Evolutionary conservation across 306 rosid genomes (phyloP), one percentile per base, ranked within the genome.

Genomic region (Styphnolobium japonicum): DNA sequence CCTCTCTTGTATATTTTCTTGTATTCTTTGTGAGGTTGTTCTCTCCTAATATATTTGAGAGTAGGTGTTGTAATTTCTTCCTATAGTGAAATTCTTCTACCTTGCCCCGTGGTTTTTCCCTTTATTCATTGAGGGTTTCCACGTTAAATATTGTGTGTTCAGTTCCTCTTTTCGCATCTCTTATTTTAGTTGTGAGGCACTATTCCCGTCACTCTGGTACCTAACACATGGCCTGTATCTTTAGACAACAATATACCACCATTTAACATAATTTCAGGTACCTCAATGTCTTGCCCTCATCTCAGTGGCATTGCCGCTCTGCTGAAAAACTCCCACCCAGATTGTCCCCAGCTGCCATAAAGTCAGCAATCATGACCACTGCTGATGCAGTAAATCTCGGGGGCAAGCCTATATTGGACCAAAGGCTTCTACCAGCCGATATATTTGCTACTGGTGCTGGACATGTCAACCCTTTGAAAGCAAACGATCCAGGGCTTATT

Each of bases 261-360:
- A 25, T 82, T 85, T 36, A 74, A 51, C 67, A 82, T 86, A 0
- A 65, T 86, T 67, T 82, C 86, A 1, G 87, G 90, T 9, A 90
- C 90, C 31, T 90, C 94, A 19, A 86, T 86, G 90, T 82, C 94
- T 7, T 85, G 90, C 16, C 91, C 90, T 56, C 93, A 88, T 58
- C 83, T 89, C 5, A 75, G 86, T 39, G 90, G 97, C 51, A 70
- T 86, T 10, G 93, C 91, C 0, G 88, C 92, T 52, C 10, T 89
- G 83, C 80, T 91, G 63, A 85, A 73, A 72, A 86, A 81, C 75
- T 79, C 92, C 10, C 92, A 88, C 81, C 91, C 89, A 21, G 85
- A 88, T 18, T 91, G 97, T 87, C 92, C 2, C 93, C 87, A 0
- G 93, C 92, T 10, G 87, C 87, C 7, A 83, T 89, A 64, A 91